A percentile compares a stretch with the other conserved stretches of the same genome.
phyloP scores from a whole-genome alignment of 2,329 filamentous ascomycete species.

The Leptodontidium sp. region DNA sequence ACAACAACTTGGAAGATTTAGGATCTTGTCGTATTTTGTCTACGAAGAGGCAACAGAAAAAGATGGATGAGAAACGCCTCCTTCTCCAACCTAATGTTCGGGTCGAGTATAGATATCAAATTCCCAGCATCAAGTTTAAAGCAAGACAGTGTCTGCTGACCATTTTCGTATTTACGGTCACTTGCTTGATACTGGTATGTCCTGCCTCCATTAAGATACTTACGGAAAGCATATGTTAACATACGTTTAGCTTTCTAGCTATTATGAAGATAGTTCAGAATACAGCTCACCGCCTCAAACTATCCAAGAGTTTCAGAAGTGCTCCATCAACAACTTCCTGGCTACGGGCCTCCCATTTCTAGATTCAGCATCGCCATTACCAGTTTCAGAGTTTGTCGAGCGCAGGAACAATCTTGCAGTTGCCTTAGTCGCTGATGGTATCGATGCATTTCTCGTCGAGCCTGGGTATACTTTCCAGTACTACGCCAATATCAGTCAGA shows the following conservation, averaged over 20 bases:
- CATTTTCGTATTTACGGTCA: constrained; percentile 21
- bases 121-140: constrained; percentile 8
- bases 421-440: constrained; percentile 58
- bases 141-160: constrained; percentile 25
- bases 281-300: constrained; percentile 19
- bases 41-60: not conserved
- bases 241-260: constrained; percentile 17
- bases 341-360: constrained; percentile 59
- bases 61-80: constrained; percentile 21
- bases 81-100: not conserved
- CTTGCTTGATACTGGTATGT: constrained; percentile 31
- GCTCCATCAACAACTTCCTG: constrained; percentile 59
- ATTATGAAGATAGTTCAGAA: constrained; percentile 16
- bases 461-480: constrained; percentile 71
- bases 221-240: not conserved
- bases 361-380: constrained; percentile 56
- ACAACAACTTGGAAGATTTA: not conserved
- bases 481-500: constrained; percentile 68
- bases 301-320: constrained; percentile 51
- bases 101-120: constrained; percentile 5
- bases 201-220: not conserved
- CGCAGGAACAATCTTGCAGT: constrained; percentile 64
- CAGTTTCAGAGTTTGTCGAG: constrained; percentile 59
- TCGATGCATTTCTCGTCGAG: constrained; percentile 68
- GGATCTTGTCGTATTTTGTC: not conserved